Base-by-base conservation (phyloP, 2,329 filamentous ascomycete species). In the Fusarium piperis region DNA sequence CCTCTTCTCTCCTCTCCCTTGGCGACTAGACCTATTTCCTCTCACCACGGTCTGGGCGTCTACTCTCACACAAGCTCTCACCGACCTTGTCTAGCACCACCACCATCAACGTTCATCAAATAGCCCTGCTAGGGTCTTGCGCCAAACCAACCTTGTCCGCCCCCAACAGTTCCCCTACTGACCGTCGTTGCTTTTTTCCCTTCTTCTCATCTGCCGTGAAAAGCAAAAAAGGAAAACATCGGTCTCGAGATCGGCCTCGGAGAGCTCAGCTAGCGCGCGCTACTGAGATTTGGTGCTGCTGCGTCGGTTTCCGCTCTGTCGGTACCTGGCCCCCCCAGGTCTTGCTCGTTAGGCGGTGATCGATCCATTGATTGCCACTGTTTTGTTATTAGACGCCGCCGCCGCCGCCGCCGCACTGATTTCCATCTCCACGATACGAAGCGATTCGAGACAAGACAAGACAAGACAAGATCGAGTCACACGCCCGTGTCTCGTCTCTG, bases 211-310 rank as follows among this genome's bases (percentile, higher is more conserved):
- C 63, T 66, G 51, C 62, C 39, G 65, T 46, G 35, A 35, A 30
- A 62, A 56, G 48, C 56, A 64, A 56, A 41, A 58, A 56, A 33
- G 10, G 13, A 33, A 33, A 33, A 56, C 20, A 28, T 26, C 13
- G 30, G 52, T 33, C 28, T 33, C 52, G 30, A 55, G 20, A 56
- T 26, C 52, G 30, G 18, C 35, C 20, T n/a, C 30, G 44, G 26
- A 61, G 57, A 66, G 65, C 69, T 66, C 39, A 63, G 59, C 65
- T 72, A 72, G 69, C 69, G 69, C 68, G 69, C 69, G 69, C 69
- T 67, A 72, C 66, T 39, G 18, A 39, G n/a, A 53, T 51, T 61
- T 56, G 53, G 59, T 61, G 55, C 68, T 68, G 56, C 55, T 69
- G 52, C 41, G 68, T 53, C 52, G 46, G 68, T 59, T 68, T 60